Base-by-base conservation (phyloP, 805 yeast genomes). In the Wickerhamomyces canadensis region DNA sequence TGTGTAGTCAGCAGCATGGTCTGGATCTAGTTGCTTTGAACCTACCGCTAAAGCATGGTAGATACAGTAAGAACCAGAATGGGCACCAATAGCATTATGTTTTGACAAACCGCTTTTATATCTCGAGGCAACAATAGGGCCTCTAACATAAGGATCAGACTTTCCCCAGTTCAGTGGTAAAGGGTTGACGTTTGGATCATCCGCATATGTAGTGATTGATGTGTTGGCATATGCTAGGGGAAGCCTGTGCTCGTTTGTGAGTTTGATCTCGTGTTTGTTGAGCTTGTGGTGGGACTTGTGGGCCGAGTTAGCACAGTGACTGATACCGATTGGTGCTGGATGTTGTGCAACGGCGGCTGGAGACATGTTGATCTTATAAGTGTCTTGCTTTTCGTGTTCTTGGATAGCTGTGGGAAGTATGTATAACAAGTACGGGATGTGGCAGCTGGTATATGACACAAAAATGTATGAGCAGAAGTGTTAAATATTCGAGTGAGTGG, bases 11-110 rank as follows among this genome's bases (percentile, higher is more conserved):
- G 84, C 78, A 33, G 58, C 57, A 51, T 78, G 76, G 37, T 63
- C 57, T 19, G 68, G 60, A 36, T 75, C 67, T 47, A 78, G 58
- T 53, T 77, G 81, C 41, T 71, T 69, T 13, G 79, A 64, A n/a
- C 73, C 84, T 33, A 77, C 72, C 5, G 83, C 81, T 39, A 78
- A 58, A 6, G 84, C 84, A 48, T 78, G 83, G 59, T 78, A 78
- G 33, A 78, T 65, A 19, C 77, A 70, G 49, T 78, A 78, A 11
- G 82, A 73, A 24, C 84, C 84, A 11, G 80, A 62, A 48, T 76
- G 80, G 11, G 82, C 79, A 36, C 84, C 84, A 44, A 78, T 73
- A 28, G 82, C 70, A 49, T 78, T 78, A 53, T 80, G 79, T 47
- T 70, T 71, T 33, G 60, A 40, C 36, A 75, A 51, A 27, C 82